Conservation (phyloP, 1,284 basidiomycete species). For the Sanghuangporus sanghuang region DNA sequence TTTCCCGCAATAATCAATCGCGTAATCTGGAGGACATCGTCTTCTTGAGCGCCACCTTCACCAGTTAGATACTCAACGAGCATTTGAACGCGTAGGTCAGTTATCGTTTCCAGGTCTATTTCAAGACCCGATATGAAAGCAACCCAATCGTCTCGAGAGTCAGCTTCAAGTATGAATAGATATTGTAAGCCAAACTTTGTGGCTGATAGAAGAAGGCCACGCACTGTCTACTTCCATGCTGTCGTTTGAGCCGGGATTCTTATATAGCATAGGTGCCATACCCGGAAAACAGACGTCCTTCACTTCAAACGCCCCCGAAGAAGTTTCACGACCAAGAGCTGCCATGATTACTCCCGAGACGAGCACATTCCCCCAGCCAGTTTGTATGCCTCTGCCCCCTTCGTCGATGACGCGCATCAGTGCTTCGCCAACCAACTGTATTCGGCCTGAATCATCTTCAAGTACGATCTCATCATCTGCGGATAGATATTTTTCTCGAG, state of each 20-base stretch:
- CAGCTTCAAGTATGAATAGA: conserved; percentile 17
- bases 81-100: conserved; percentile 76
- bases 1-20: conserved; percentile 86
- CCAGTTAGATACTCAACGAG: conserved; percentile 85
- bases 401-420: conserved; percentile 24
- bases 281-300: conserved; percentile 87
- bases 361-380: conserved; percentile 47
- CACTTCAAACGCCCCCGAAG: conserved; percentile 89
- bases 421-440: conserved; percentile 76
- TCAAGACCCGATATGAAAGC: conserved; percentile 83
- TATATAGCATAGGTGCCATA: conserved; percentile 57
- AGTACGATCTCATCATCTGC: conserved; percentile 80
- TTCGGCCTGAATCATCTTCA: conserved; percentile 93
- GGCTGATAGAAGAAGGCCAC: conserved; percentile 1
- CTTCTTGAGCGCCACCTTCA: conserved; percentile 68
- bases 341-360: conserved; percentile 92
- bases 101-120: conserved; percentile 51
- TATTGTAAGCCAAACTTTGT: conserved; percentile 20
- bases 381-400: conserved; percentile 18
- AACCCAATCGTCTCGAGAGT: conserved; percentile 60
- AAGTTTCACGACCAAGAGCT: conserved; percentile 86
- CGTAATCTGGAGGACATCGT: conserved; percentile 70
- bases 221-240: conserved; percentile 41
- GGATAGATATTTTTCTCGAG: conserved; percentile 70
- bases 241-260: conserved; percentile 27